phyloP scores from a whole-genome alignment of 2,329 filamentous ascomycete genomes.

The Talaromyces sp. region DNA sequence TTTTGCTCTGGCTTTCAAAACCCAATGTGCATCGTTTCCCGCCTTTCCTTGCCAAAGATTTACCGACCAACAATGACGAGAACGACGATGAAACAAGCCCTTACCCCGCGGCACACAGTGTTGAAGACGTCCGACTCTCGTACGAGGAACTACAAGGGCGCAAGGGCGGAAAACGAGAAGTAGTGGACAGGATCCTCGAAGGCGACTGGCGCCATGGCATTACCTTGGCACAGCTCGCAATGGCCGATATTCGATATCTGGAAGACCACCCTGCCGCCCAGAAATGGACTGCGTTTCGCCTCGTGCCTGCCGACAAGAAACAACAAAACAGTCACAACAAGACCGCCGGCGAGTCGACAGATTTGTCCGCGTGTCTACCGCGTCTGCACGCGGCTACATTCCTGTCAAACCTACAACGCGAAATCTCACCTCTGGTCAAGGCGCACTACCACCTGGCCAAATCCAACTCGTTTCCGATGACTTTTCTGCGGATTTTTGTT shows the following conservation, averaged over 20 bases:
- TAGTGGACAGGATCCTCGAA: constrained; percentile 52
- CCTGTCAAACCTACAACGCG: constrained; percentile 66
- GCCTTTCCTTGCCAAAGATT: constrained; percentile 54
- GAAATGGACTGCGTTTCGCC: constrained; percentile 51
- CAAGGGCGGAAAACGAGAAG: constrained; percentile 49
- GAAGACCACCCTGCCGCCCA: constrained; percentile 48
- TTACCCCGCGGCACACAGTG: constrained; percentile 62
- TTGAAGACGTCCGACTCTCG: constrained; percentile 61
- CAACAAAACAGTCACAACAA: constrained; percentile 6
- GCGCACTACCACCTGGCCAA: constrained; percentile 76
- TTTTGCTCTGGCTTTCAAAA: constrained; percentile 71
- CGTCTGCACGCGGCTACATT: constrained; percentile 79
- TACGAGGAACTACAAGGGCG: constrained; percentile 57
- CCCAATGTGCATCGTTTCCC: constrained; percentile 55
- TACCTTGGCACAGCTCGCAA: constrained; percentile 51
- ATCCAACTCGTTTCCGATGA: constrained; percentile 59
- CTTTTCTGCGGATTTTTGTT: constrained; percentile 73
- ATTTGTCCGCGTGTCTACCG: constrained; percentile 46
- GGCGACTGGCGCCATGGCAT: constrained; percentile 54
- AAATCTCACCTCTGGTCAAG: constrained; percentile 73
- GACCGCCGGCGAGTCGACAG: constrained; percentile 14
- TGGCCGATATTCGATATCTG: constrained; percentile 49
- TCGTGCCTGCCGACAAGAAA: constrained; percentile 24
- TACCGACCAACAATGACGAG: constrained; percentile 31
- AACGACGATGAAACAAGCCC: constrained; percentile 59